Evolutionary conservation across 305 asterid species (phyloP), one percentile per base, ranked within the genome.

Genomic region (Andrographis paniculata): DNA sequence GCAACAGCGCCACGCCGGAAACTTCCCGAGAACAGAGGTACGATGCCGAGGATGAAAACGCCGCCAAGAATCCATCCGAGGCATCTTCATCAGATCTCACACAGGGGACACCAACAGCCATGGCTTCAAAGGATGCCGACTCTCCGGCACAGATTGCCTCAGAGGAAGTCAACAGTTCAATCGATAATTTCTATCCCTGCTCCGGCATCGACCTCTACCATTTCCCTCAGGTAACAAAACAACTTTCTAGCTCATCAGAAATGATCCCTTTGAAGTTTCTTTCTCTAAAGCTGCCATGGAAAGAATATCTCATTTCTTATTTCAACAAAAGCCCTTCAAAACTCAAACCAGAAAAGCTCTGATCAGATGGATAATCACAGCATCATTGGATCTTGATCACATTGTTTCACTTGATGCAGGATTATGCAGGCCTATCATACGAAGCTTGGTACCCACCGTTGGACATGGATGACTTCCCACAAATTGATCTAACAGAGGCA

Each of bases 171-270:
- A 60, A 69, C 27, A 74, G 78, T 23, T 71, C 81, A 9, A 42
- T 58, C 2, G 67, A 71, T 39, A 71, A 69, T 17, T 63, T 49
- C 1, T 63, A 56, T 27, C 48, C 33, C 39, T 47, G 47, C 15
- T 66, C 42, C 10, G 74, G 58, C 5, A 61, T 43, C 67, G 41
- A n/a, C n/a, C n/a, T 52, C 23, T 60, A 79, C 14, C 56, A 62
- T 66, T 59, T 63, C 61, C 53, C 63, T 33, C 81, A 73, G 85
- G 85, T 73, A 60, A n/a, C n/a, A n/a, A n/a, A n/a, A n/a, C n/a
- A n/a, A n/a, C n/a, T n/a, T n/a, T n/a, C n/a, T n/a, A n/a, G n/a
- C n/a, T n/a, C n/a, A n/a, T n/a, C 73, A 52, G 44, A 68, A 62
- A 61, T 58, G 57, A 66, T 64, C 62, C 59, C 70, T 52, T 68